phyloP scores from a whole-genome alignment of 257 asterid species.

The Solanum sparsipilum region DNA sequence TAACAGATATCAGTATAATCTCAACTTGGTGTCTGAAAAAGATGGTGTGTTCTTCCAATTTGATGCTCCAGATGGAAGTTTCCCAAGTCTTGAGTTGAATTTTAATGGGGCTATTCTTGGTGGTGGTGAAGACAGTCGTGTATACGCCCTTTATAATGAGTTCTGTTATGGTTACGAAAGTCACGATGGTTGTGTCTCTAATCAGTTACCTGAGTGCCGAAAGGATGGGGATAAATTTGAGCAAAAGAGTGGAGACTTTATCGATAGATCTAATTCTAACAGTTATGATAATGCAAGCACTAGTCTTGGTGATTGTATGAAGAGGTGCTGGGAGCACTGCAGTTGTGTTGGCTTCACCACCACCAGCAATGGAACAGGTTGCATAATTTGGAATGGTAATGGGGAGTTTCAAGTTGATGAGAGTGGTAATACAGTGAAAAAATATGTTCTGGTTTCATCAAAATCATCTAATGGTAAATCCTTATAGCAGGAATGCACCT shows the following conservation, averaged over 20 bases:
- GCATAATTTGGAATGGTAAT: neutral
- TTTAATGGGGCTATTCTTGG: neutral
- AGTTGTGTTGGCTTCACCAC: neutral
- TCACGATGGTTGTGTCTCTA: constrained; percentile 10
- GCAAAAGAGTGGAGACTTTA: neutral
- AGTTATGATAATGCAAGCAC: neutral
- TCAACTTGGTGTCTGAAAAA: neutral
- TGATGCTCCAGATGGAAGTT: neutral
- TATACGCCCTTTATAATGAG: neutral
- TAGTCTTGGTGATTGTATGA: neutral
- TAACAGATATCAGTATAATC: neutral
- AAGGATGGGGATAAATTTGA: constrained; percentile 2
- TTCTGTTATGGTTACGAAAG: neutral
- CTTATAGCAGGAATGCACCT: neutral
- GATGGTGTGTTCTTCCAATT: neutral
- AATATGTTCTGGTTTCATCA: neutral
- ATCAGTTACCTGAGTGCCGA: constrained; percentile 7
- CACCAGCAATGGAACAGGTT: neutral
- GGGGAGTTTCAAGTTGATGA: neutral
- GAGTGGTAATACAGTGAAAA: neutral
- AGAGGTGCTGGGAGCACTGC: neutral
- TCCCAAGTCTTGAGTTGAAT: neutral
- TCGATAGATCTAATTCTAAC: no score
- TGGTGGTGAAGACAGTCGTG: neutral
- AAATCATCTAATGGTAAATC: neutral